phyloP scores from a whole-genome alignment of 768 basidiomycete genomes.

The Clavulina sp. region DNA sequence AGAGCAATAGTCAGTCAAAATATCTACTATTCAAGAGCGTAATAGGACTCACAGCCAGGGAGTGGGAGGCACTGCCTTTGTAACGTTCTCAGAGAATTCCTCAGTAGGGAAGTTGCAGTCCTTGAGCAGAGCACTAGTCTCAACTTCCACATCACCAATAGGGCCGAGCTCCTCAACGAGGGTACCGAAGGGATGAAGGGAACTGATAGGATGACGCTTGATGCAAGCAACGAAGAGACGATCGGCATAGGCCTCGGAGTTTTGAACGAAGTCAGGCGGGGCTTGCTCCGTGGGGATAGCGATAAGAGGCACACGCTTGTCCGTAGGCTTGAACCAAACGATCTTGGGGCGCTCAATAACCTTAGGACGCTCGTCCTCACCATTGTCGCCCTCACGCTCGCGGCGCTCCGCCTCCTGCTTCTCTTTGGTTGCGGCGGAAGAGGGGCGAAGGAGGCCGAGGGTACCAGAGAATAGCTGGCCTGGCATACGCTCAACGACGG shows the following conservation, averaged over 20 bases:
- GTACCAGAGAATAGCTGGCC: constrained; percentile 97
- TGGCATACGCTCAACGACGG: constrained; percentile 99
- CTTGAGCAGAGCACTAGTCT: constrained; percentile 91
- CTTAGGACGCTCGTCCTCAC: constrained; percentile 55
- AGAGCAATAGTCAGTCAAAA: constrained; percentile 9
- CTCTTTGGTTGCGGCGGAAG: constrained; percentile 94
- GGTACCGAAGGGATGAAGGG: constrained; percentile 96
- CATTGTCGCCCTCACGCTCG: constrained; percentile 84
- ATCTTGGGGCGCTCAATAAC: constrained; percentile 91
- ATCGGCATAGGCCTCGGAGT: constrained; percentile 78
- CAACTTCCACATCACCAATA: constrained; percentile 96
- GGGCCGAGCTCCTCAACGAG: constrained; percentile 94
- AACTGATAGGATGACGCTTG: constrained; percentile 92
- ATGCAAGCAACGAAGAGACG: constrained; percentile 94
- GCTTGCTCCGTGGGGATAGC: constrained; percentile 99
- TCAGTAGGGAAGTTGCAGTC: constrained; percentile 99
- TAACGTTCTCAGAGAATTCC: constrained; percentile 86
- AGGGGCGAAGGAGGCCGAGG: constrained; percentile 84
- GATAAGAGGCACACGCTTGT: constrained; percentile 95
- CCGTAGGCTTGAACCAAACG: constrained; percentile 99
- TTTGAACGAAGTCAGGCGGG: constrained; percentile 87
- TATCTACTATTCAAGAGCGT: background rate
- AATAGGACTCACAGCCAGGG: constrained; percentile 65
- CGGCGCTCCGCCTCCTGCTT: constrained; percentile 96
- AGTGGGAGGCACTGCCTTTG: constrained; percentile 89